Evolutionary conservation across 768 basidiomycete genomes (phyloP), one percentile per base, ranked within the genome.

Genomic region (Boletus tylopilopsis): DNA sequence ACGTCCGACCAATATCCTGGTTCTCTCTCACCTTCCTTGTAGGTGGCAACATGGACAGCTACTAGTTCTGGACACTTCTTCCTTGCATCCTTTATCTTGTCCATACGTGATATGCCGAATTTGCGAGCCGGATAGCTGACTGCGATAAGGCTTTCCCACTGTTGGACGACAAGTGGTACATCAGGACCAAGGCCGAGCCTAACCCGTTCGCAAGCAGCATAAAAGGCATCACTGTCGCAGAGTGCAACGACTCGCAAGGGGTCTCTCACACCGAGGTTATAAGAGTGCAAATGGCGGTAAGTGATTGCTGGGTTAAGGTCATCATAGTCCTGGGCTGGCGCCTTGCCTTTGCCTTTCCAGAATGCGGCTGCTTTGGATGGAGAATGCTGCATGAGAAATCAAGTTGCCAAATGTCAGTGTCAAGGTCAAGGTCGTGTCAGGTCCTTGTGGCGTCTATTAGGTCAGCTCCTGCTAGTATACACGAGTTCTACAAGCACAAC

Each of bases 121-220:
- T 82, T 83, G 54, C 96, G 80, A 0, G 96, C 95, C 5, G 94
- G 85, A 63, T 99, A 98, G 68, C 94, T 97, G 54, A 98, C 87
- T 0, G 96, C 96, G 50, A 99, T 98, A 45, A 94, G 64, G 15
- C 81, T 75, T 38, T 88, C 81, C 94, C 94, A 94, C 56, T 95
- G 93, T 37, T 85, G 76, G 6, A 93, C 91, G 6, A 91, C 89
- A 11, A 94, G 74, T 0, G 92, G 91, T 1, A 67, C 75, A 16
- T 76, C 74, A 35, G 77, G 76, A 43, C 78, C 74, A 38, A 90
- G 71, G 0, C 79, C 81, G 0, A 95, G 78, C 24, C 93, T 76
- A 45, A 90, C 78, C 70, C 86, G 87, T 68, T 96, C 94, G 71
- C 90, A 94, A 7, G 87, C 84, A 12, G 78, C 80, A 65, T 87